Base-by-base conservation (phyloP, 306 rosid species). In the Begonia peltatifolia region DNA sequence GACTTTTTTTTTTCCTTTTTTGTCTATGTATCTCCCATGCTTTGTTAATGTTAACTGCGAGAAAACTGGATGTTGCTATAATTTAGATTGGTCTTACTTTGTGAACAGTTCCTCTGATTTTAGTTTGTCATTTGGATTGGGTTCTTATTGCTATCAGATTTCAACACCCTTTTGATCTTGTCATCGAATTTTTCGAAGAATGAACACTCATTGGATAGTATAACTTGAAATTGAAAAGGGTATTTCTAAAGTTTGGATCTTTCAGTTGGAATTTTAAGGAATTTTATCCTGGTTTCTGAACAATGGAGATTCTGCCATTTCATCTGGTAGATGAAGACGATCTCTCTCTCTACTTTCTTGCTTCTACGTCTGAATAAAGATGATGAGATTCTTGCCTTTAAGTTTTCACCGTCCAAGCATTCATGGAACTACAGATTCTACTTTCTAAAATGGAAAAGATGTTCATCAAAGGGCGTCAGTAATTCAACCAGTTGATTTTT, bases 51-150 rank as follows among this genome's bases (percentile, higher is more conserved):
- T 30, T 30, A 30, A 30, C 38, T 30, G 38, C 8, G 0, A 5
- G 1, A 76, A 68, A 69, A 76, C 74, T 74, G 67, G 72, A 68
- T n/a, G 68, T 57, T 63, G 60, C 66, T 61, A 72, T 70, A 62
- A 76, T 67, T 75, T 78, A 30, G 63, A n/a, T n/a, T n/a, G n/a
- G n/a, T n/a, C n/a, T n/a, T n/a, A n/a, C n/a, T n/a, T n/a, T n/a
- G n/a, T n/a, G n/a, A n/a, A n/a, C n/a, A n/a, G n/a, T n/a, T n/a
- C n/a, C 68, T 74, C 55, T 54, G 57, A 56, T 53, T 54, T 65
- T 46, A 35, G 54, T 52, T 61, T 59, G 55, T 65, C 47, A 54
- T 58, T 62, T 67, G 41, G 53, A 59, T 51, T 55, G 81, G 62
- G 41, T 53, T 65, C 12, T 44, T 44, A 44, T 4, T 44, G 6